Evolutionary conservation across 306 rosid genomes (phyloP).

Genomic region (Prinsepia uniflora): DNA sequence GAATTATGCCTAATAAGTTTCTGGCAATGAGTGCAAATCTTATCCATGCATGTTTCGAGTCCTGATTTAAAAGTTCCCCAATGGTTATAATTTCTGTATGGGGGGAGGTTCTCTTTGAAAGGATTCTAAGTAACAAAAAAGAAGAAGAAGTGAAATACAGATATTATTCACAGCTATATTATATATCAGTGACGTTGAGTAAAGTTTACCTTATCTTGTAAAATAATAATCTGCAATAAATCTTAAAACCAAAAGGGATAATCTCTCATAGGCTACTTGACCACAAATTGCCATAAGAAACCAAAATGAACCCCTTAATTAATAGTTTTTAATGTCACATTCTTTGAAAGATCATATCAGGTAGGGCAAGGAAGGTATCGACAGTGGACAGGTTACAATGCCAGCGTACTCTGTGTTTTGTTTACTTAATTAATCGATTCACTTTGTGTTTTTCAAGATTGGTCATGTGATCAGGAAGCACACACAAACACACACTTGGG

Average conservation of each 20-base stretch:
- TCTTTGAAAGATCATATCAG: background rate
- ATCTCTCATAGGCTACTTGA: background rate
- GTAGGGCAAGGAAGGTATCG: background rate
- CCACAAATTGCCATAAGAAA: background rate
- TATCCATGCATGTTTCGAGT: too few species aligned
- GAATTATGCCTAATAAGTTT: too few species aligned
- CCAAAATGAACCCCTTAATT: background rate
- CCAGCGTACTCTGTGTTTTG: constrained; percentile 1
- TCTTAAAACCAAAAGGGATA: background rate
- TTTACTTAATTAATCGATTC: background rate
- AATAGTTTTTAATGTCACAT: background rate
- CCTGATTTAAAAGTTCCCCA: too few species aligned
- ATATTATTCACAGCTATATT: too few species aligned
- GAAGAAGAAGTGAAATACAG: too few species aligned
- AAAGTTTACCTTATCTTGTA: background rate
- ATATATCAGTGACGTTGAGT: too few species aligned
- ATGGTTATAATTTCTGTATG: too few species aligned
- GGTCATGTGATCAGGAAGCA: background rate
- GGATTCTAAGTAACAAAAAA: too few species aligned
- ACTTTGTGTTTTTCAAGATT: constrained; percentile 3
- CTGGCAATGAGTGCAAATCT: too few species aligned
- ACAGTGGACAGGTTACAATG: background rate
- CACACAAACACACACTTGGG: background rate
- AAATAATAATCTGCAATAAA: background rate
- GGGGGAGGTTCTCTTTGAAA: too few species aligned